Conservation (phyloP, 179 eudicot species). For the Spergularia azorica region DNA sequence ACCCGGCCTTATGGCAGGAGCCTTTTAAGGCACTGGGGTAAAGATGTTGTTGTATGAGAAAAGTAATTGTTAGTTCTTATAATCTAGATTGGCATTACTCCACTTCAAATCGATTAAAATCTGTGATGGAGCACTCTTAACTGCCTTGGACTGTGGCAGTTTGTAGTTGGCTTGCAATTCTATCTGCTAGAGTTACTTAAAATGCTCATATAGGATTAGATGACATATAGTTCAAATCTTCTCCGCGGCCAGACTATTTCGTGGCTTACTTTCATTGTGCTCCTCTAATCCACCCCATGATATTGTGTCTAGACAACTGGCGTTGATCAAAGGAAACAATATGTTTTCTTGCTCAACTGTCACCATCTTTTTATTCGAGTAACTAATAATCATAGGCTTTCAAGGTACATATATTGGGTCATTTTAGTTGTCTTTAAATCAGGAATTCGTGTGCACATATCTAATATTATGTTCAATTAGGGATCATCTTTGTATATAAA, state of each 20-base stretch:
- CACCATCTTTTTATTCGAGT: neutral
- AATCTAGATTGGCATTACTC: neutral
- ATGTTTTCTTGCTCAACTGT: neutral
- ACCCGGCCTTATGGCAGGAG: no score
- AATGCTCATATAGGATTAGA: neutral
- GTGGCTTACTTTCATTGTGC: neutral
- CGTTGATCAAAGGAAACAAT: neutral
- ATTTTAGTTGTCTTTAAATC: neutral
- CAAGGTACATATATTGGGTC: neutral
- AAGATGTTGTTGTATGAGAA: no score
- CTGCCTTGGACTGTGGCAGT: neutral
- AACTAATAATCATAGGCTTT: neutral
- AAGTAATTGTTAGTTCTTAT: no score
- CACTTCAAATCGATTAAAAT: neutral
- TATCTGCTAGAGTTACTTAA: neutral
- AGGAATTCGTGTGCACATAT: no score
- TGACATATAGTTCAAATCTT: neutral
- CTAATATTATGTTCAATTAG: no score
- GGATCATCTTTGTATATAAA: no score
- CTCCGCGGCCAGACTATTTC: neutral
- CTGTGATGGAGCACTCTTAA: neutral
- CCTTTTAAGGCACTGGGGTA: no score
- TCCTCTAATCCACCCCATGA: neutral
- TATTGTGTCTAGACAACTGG: neutral
- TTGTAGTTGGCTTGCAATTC: neutral